phyloP scores from a whole-genome alignment of 2,329 filamentous ascomycete genomes.

The Calonectria hongkongensis region DNA sequence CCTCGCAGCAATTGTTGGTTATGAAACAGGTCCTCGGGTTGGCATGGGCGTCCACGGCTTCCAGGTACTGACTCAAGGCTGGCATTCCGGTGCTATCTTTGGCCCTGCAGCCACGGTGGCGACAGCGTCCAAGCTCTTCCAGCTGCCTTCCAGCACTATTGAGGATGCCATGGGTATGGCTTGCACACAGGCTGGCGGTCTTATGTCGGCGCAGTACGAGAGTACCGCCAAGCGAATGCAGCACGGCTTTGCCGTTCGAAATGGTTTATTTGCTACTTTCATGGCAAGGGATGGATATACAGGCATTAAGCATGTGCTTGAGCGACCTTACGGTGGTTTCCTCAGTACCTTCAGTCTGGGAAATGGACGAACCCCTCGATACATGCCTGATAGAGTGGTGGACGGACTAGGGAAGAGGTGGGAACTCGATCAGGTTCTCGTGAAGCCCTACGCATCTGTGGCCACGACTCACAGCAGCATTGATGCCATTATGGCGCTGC shows the following conservation, averaged over 20 bases:
- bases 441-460: conserved; percentile 28
- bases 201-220: conserved; percentile 20
- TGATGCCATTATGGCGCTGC: conserved; percentile 17
- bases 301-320: conserved; percentile 14
- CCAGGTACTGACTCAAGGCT: conserved; percentile 17
- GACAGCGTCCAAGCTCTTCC: neutral
- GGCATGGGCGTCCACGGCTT: conserved; percentile 16
- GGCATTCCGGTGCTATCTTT: conserved; percentile 23
- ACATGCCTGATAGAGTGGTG: conserved; percentile 15
- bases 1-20: neutral
- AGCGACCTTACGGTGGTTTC: conserved; percentile 4
- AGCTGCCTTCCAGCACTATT: neutral
- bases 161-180: conserved; percentile 19
- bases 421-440: conserved; percentile 22
- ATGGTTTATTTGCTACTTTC: conserved; percentile 5
- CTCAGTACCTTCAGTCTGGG: neutral
- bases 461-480: conserved; percentile 22
- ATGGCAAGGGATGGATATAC: conserved; percentile 14
- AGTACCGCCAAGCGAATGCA: conserved; percentile 7
- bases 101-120: conserved; percentile 6
- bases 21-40: conserved; percentile 10
- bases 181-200: conserved; percentile 1
- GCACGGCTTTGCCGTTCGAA: conserved; percentile 9
- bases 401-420: conserved; percentile 11
- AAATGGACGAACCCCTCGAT: conserved; percentile 1